A percentile compares a stretch with the other conserved stretches of the same genome.
Evolutionary conservation across 164 flowering plant genomes (phyloP).

Genomic region (Magnolia changhungtana): DNA sequence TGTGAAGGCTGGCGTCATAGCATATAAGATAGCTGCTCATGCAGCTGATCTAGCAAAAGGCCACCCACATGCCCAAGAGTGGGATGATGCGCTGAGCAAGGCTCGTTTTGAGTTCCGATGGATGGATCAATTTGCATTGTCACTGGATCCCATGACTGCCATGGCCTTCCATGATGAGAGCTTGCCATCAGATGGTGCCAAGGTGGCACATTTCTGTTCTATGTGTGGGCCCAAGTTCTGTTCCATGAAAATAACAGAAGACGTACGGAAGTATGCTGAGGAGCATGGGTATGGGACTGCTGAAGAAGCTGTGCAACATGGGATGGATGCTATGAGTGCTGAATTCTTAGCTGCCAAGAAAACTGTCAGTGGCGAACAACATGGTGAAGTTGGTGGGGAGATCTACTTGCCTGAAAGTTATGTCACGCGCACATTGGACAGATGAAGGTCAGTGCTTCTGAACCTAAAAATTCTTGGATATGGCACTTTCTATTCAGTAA

Average conservation of each 20-base stretch:
- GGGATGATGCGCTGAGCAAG: slow-evolving; percentile 99
- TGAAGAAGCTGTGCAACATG: slow-evolving; percentile 81
- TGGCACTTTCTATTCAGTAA: not conserved
- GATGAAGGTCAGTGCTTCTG: slow-evolving; percentile 42
- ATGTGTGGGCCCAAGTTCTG: slow-evolving; percentile 99
- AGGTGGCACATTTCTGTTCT: slow-evolving; percentile 98
- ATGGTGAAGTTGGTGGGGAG: slow-evolving; percentile 95
- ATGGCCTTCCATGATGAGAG: slow-evolving; percentile 98
- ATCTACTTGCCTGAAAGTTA: slow-evolving; percentile 78
- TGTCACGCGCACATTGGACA: slow-evolving; percentile 28
- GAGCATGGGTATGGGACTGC: slow-evolving; percentile 95
- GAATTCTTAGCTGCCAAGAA: slow-evolving; percentile 89
- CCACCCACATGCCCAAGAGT: slow-evolving; percentile 93
- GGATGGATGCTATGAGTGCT: slow-evolving; percentile 99
- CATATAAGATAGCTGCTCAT: slow-evolving; percentile 98
- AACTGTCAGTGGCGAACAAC: slow-evolving; percentile 93
- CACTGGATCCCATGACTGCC: slow-evolving; percentile 96
- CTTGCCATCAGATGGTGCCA: slow-evolving; percentile 93
- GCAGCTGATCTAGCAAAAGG: slow-evolving; percentile 96
- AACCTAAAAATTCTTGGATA: not conserved
- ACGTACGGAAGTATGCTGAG: slow-evolving; percentile 94
- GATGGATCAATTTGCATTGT: slow-evolving; percentile 98
- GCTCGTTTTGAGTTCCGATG: slow-evolving; percentile 97
- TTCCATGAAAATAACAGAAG: slow-evolving; percentile 99
- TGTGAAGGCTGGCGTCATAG: slow-evolving; percentile 96